These are phyloP conservation scores for Xylariales sp. DNA, from an alignment of 2,329 filamentous ascomycete species.

Conservation along the genomic window DNA sequence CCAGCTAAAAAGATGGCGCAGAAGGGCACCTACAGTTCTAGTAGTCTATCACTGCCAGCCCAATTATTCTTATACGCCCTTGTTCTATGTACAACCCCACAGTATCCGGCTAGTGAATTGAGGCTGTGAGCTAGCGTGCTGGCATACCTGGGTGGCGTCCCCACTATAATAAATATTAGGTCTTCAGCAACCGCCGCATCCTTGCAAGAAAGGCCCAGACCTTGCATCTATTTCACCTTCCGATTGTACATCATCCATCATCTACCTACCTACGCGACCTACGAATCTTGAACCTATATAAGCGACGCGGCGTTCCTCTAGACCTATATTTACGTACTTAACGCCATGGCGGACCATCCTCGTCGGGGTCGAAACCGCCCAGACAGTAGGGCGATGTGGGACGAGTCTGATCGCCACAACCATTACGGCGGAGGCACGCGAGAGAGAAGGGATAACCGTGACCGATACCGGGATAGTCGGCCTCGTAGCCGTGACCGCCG, in stretches of 20 bases:
- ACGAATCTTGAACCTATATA: not conserved
- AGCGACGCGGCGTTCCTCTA: slow-evolving; percentile 18
- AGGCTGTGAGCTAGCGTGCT: not conserved
- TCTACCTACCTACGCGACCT: not conserved
- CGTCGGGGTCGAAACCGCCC: slow-evolving; percentile 55
- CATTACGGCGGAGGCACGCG: slow-evolving; percentile 44
- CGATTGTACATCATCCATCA: not conserved
- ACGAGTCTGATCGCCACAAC: slow-evolving; percentile 60
- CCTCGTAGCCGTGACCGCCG: slow-evolving; percentile 49
- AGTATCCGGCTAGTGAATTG: no score
- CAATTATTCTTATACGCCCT: no score
- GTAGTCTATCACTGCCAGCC: no score
- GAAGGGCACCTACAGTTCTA: no score
- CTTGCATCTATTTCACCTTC: slow-evolving; percentile 8
- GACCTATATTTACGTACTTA: not conserved
- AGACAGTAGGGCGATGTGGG: slow-evolving; percentile 73
- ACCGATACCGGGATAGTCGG: slow-evolving; percentile 49
- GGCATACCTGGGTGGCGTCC: slow-evolving; percentile 9
- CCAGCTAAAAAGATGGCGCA: no score
- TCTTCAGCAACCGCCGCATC: slow-evolving; percentile 16
- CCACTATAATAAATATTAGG: slow-evolving; percentile 35
- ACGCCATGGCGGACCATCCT: slow-evolving; percentile 63
- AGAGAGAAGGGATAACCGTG: slow-evolving; percentile 48
- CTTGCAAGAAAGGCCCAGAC: slow-evolving; percentile 5
- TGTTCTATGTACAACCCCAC: no score